Conservation (phyloP, 2,329 filamentous ascomycete species). For the Sphaerulina populicola region DNA sequence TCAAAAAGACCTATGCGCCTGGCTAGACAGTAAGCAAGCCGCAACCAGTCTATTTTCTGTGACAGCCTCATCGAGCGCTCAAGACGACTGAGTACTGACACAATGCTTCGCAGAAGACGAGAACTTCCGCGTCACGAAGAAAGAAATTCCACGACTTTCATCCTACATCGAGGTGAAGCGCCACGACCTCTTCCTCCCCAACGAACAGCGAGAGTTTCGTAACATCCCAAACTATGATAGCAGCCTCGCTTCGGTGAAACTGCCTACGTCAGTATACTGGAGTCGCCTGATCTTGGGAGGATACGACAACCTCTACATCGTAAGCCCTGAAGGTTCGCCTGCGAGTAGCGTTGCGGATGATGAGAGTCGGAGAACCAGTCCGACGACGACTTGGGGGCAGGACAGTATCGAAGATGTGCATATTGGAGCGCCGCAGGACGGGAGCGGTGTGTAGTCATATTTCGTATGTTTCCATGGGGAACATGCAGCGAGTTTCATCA, state of each 20-base stretch:
- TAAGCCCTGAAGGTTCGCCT: conserved; percentile 38
- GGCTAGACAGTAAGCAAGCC: conserved; percentile 29
- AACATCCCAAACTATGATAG: conserved; percentile 22
- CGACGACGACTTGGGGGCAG: conserved; percentile 26
- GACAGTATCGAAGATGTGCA: conserved; percentile 13
- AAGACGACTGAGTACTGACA: neutral
- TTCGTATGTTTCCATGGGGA: too few relatives aligned
- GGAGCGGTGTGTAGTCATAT: neutral
- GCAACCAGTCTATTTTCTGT: too few relatives aligned
- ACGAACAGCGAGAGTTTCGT: conserved; percentile 33
- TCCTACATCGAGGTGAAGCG: conserved; percentile 41
- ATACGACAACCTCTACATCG: conserved; percentile 44
- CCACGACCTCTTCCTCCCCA: conserved; percentile 39
- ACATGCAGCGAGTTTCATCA: too few relatives aligned
- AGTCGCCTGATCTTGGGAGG: conserved; percentile 40
- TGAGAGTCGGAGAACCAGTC: conserved; percentile 28
- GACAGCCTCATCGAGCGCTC: neutral
- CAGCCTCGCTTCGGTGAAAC: conserved; percentile 42
- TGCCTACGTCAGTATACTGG: conserved; percentile 40
- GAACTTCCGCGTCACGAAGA: conserved; percentile 40
- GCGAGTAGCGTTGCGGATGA: conserved; percentile 26
- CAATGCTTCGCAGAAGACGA: conserved; percentile 31
- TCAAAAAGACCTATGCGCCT: conserved; percentile 39
- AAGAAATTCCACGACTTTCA: conserved; percentile 40
- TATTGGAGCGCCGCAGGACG: neutral